These are phyloP conservation scores for Hydrangea macrophylla DNA, from an alignment of 148 eudicot genomes.

Conservation along the genomic window DNA sequence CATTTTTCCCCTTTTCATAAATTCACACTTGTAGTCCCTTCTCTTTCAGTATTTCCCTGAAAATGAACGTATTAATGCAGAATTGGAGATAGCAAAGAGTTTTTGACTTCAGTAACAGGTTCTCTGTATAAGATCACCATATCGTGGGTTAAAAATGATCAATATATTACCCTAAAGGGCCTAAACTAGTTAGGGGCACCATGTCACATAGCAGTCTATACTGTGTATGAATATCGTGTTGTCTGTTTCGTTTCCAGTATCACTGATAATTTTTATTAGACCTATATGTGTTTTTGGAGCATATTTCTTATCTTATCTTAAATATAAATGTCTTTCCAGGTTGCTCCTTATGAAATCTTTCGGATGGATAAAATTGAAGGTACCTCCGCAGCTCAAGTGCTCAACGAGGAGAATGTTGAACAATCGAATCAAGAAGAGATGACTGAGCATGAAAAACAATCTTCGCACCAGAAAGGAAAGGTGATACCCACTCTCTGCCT, in stretches of 20 bases:
- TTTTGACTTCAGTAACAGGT: neutral
- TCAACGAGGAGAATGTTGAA: conserved; percentile 33
- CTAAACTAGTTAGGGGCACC: neutral
- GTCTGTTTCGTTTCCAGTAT: conserved; percentile 1
- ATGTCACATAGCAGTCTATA: neutral
- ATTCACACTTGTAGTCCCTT: too few relatives aligned
- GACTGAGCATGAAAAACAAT: conserved; percentile 36
- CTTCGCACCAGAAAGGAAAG: conserved; percentile 37
- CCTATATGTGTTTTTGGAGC: neutral
- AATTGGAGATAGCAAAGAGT: too few relatives aligned
- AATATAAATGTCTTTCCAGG: conserved; percentile 31
- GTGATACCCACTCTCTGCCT: conserved; percentile 27
- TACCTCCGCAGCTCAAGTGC: conserved; percentile 32
- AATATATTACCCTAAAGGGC: too few relatives aligned
- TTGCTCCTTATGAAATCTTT: conserved; percentile 63
- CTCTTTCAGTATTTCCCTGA: too few relatives aligned
- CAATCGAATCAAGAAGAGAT: conserved; percentile 40
- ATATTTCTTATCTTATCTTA: neutral
- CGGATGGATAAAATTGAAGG: conserved; percentile 71
- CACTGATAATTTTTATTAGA: conserved; percentile 2
- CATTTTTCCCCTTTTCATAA: too few relatives aligned
- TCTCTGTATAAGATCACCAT: neutral
- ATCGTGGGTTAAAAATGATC: neutral
- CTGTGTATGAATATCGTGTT: neutral
- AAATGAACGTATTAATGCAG: too few relatives aligned